Evolutionary conservation across 2,329 filamentous ascomycete genomes (phyloP), one percentile per base, ranked within the genome.

Genomic region (Ophiostoma ulmi): DNA sequence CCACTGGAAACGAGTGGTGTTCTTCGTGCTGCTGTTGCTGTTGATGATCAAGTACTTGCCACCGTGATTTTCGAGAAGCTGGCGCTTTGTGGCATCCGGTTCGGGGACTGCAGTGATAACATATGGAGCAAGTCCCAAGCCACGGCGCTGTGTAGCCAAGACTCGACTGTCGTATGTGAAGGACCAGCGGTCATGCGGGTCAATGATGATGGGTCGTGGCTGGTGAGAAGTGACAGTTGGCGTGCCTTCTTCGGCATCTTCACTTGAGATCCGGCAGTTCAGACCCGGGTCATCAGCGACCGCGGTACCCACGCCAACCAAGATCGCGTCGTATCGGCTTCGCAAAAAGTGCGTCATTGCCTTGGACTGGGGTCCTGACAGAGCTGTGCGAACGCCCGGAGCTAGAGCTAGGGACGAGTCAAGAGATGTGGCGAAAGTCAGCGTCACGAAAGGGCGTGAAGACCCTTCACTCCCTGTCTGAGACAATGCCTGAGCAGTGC

Each of bases 331-430:
- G 80, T 98, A 93, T 20, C 85, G 86, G 14, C 90, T 89, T 76
- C 94, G 91, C 38, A 98, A 86, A 78, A 91, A 92, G 80, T 98
- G 94, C 0, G 94, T 97, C 92, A 98, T 96, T 69, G 91, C 87
- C 80, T 97, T 97, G 52, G 92, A 92, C 73, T 89, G 84, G 0
- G 90, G 87, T 3, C 94, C 94, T 1, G 94, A 98, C 17, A 98
- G 86, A 0, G 86, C 83, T 1, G 94, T 98, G 74, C 91, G 91
- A n/a, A 88, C 84, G 17, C 93, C 93, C 0, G 93, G 92, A 0
- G 89, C 85, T 38, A 94, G 84, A 1, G 93, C 87, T 68, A 96
- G 85, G 70, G 89, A 87, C 58, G 91, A 90, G 81, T 98, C 94
- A 75, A 99, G 89, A 4, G 94, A 97, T 7, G 90, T 91, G 31